A percentile compares a stretch with the other conserved stretches of the same genome.
phyloP scores from a whole-genome alignment of 1,284 basidiomycete species.

The Erythrobasidium hasegawianum region DNA sequence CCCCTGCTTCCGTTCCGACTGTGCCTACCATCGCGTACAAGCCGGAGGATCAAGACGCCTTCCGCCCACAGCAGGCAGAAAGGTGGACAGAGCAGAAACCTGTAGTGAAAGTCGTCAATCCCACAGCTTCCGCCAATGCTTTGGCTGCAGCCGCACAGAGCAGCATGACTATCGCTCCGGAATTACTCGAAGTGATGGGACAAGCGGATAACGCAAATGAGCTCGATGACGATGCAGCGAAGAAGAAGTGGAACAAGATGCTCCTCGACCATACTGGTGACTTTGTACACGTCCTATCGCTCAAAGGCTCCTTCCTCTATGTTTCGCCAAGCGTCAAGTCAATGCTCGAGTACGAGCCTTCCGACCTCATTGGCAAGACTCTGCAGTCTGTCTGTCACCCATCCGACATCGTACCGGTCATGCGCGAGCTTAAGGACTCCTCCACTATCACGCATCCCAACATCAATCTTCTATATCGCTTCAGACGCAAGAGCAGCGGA shows the following conservation, averaged over 20 bases:
- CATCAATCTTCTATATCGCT: conserved; percentile 74
- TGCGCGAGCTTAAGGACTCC: conserved; percentile 85
- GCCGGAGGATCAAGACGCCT: conserved; percentile 1
- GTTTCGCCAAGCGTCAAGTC: conserved; percentile 78
- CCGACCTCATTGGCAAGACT: conserved; percentile 71
- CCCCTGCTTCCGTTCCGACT: conserved; percentile 1
- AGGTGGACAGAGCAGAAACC: conserved; percentile 15
- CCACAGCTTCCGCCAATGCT: conserved; percentile 13
- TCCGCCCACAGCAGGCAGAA: background rate
- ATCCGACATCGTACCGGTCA: conserved; percentile 81
- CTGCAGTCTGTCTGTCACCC: conserved; percentile 78
- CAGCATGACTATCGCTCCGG: conserved; percentile 33
- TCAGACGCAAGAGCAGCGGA: conserved; percentile 60
- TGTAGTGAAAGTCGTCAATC: conserved; percentile 11
- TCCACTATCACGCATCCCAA: conserved; percentile 50
- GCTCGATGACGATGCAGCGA: conserved; percentile 29
- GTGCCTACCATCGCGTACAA: background rate
- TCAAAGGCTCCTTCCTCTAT: conserved; percentile 91
- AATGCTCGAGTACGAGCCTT: conserved; percentile 44
- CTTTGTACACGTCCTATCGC: conserved; percentile 82
- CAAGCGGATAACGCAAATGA: conserved; percentile 12
- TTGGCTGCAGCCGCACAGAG: conserved; percentile 27
- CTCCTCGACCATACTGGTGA: conserved; percentile 49
- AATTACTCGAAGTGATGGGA: conserved; percentile 30
- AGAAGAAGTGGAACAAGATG: conserved; percentile 35